These are phyloP conservation scores for Stipa capillata DNA, from an alignment of 176 grass and related monocot species.

Conservation along the genomic window DNA sequence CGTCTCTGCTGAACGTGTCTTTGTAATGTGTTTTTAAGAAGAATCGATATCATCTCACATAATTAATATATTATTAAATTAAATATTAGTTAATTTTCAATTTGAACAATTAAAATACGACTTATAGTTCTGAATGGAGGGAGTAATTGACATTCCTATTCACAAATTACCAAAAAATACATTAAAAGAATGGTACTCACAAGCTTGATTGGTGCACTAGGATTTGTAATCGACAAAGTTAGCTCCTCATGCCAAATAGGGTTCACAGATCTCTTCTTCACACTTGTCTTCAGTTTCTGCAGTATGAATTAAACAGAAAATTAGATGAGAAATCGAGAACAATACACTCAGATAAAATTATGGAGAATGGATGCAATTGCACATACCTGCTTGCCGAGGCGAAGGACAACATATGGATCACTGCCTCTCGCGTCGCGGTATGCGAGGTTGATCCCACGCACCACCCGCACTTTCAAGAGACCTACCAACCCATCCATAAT, in stretches of 20 bases:
- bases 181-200: not conserved
- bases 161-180: not conserved
- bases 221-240: constrained; percentile 34
- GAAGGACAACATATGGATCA: constrained; percentile 76
- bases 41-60: no score
- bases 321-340: not conserved
- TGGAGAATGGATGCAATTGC: not conserved
- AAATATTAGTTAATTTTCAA: no score
- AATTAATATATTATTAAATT: no score
- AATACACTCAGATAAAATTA: not conserved
- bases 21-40: no score
- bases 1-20: constrained; percentile 57
- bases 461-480: constrained; percentile 58
- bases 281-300: constrained; percentile 71
- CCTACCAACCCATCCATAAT: constrained; percentile 58
- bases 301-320: not conserved
- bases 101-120: no score
- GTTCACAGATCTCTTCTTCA: constrained; percentile 64
- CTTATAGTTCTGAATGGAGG: no score
- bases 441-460: constrained; percentile 75
- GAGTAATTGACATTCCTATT: not conserved
- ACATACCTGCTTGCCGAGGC: constrained; percentile 55
- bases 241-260: constrained; percentile 66
- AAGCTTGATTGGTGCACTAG: constrained; percentile 36
- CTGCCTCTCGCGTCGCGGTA: constrained; percentile 81